A percentile compares a stretch with the other conserved stretches of the same genome.
Conservation (phyloP, 345 rosid species). For the Populus alba region DNA sequence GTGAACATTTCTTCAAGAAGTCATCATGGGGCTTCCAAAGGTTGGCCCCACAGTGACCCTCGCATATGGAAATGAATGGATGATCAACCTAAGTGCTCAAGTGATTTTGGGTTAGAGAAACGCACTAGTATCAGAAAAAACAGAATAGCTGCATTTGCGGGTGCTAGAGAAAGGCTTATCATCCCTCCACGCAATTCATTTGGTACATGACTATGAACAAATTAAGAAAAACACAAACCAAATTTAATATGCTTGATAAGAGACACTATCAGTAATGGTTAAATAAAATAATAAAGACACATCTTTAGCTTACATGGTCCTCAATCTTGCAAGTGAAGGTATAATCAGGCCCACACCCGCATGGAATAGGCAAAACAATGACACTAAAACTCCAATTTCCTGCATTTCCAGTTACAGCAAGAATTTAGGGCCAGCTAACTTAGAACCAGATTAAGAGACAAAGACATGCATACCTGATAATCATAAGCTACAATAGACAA, state of each 20-base stretch:
- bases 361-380: slow-evolving; percentile 73
- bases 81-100: no score
- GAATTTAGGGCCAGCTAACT: slow-evolving; percentile 1
- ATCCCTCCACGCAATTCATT: slow-evolving; percentile 93
- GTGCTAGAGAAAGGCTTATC: slow-evolving; percentile 81
- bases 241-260: slow-evolving; percentile 10
- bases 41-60: no score
- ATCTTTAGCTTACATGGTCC: slow-evolving; percentile 59
- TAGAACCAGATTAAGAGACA: background rate
- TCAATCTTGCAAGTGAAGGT: slow-evolving; percentile 88
- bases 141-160: slow-evolving; percentile 71
- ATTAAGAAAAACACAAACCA: slow-evolving; percentile 14
- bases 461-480: slow-evolving; percentile 64
- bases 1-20: no score
- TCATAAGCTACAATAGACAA: slow-evolving; percentile 81
- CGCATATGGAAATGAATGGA: no score
- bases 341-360: slow-evolving; percentile 61
- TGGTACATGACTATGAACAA: slow-evolving; percentile 69
- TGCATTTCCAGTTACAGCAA: slow-evolving; percentile 33
- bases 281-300: background rate
- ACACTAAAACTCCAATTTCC: slow-evolving; percentile 77
- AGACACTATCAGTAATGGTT: background rate
- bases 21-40: no score
- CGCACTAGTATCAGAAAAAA: slow-evolving; percentile 59
- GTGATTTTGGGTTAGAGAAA: slow-evolving; percentile 4